Evolutionary conservation across 768 basidiomycete species (phyloP).

Genomic region (Podaxis pistillaris): DNA sequence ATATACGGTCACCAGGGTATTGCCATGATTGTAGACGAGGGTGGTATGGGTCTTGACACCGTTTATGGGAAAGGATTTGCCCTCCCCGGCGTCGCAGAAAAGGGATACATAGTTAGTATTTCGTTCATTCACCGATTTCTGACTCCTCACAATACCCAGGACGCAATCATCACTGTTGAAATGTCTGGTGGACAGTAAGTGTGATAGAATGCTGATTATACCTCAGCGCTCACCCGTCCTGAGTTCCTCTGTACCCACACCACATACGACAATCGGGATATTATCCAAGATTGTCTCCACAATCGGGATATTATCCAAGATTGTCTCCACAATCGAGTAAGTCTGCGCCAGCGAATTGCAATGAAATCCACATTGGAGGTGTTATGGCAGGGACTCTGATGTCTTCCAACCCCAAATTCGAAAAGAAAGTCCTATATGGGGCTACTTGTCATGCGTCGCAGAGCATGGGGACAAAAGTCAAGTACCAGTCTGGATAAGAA

Average conservation of each 20-base stretch:
- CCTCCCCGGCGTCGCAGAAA: constrained; percentile 31
- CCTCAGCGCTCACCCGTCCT: background rate
- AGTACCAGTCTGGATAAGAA: constrained; percentile 25
- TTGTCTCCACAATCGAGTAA: constrained; percentile 28
- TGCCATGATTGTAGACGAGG: constrained; percentile 32
- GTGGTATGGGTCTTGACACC: constrained; percentile 27
- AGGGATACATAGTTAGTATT: constrained; percentile 26
- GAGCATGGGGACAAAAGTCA: constrained; percentile 21
- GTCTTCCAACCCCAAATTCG: constrained; percentile 25
- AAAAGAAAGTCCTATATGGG: constrained; percentile 27
- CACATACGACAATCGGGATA: constrained; percentile 29
- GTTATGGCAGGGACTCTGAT: constrained; percentile 22
- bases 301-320: constrained; percentile 30
- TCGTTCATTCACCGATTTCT: background rate
- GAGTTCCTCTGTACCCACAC: constrained; percentile 28
- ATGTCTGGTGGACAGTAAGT: constrained; percentile 32
- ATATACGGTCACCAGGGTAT: constrained; percentile 27
- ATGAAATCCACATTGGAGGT: background rate
- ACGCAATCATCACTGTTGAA: constrained; percentile 27
- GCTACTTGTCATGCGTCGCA: constrained; percentile 25
- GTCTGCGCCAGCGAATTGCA: background rate
- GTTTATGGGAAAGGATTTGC: constrained; percentile 25
- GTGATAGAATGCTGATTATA: background rate
- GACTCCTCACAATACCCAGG: constrained; percentile 16
- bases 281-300: constrained; percentile 29